These are phyloP conservation scores for Cardiosporidium cionae DNA, from an alignment of 169 alveolate genomes.

Conservation along the genomic window DNA sequence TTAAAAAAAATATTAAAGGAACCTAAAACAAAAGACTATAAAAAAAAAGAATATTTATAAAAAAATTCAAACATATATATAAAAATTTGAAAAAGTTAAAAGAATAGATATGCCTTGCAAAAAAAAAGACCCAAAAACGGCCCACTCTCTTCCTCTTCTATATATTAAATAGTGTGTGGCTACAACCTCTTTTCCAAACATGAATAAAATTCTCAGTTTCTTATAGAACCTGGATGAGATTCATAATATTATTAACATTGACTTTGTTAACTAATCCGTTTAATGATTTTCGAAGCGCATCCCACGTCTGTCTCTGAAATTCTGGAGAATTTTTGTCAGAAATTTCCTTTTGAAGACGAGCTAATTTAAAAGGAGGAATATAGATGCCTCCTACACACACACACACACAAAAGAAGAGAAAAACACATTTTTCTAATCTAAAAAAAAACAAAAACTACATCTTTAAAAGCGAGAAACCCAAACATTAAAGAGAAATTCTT, in stretches of 20 bases:
- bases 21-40: not conserved
- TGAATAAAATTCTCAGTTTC: not conserved
- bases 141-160: not conserved
- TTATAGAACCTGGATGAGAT: conserved; percentile 45
- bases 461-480: too few relatives aligned
- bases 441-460: too few relatives aligned
- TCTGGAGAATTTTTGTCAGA: conserved; percentile 76
- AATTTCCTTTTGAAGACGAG: conserved; percentile 79
- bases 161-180: too few relatives aligned
- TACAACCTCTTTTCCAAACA: not conserved
- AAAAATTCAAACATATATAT: not conserved
- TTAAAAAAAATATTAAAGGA: too few relatives aligned
- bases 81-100: not conserved
- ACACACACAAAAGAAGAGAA: not conserved
- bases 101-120: not conserved
- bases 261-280: conserved; percentile 92
- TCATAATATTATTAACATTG: conserved; percentile 72
- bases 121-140: not conserved
- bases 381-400: conserved; percentile 87
- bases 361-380: conserved; percentile 92
- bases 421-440: too few relatives aligned
- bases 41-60: not conserved
- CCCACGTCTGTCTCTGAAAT: conserved; percentile 95
- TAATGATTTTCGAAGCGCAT: conserved; percentile 84
- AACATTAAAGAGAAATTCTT: too few relatives aligned